Conservation (phyloP, 495 filamentous ascomycete genomes). For the Penicillium canescens region DNA sequence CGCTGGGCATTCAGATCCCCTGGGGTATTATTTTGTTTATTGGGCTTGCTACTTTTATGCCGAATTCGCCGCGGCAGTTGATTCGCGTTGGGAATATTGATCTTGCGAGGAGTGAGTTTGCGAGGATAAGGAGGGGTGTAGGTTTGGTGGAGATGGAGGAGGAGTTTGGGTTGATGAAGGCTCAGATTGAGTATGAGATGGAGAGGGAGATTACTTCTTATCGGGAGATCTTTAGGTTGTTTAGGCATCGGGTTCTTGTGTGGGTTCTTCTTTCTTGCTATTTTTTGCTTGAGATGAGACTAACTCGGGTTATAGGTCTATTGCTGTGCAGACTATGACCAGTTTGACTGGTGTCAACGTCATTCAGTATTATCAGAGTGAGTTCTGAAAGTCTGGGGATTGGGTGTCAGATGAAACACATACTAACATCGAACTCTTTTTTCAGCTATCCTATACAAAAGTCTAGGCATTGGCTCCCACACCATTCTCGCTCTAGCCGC, state of each 20-base stretch:
- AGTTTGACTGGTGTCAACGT: constrained; percentile 59
- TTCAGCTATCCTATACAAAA: constrained; percentile 54
- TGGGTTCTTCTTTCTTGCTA: constrained; percentile 17
- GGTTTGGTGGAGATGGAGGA: constrained; percentile 47
- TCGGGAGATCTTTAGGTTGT: constrained; percentile 53
- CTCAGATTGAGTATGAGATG: constrained; percentile 63
- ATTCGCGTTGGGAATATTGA: constrained; percentile 55
- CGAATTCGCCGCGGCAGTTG: constrained; percentile 56
- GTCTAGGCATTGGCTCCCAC: constrained; percentile 50
- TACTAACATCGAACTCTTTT: constrained; percentile 1
- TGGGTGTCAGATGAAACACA: neutral
- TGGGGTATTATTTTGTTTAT: constrained; percentile 60
- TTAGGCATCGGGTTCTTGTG: constrained; percentile 51
- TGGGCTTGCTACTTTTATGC: constrained; percentile 59
- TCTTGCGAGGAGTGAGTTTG: constrained; percentile 49
- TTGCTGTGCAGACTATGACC: constrained; percentile 61
- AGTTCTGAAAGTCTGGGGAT: neutral
- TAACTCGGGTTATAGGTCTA: constrained; percentile 34
- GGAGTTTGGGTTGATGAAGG: constrained; percentile 56
- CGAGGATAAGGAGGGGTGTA: constrained; percentile 49
- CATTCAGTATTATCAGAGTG: constrained; percentile 59
- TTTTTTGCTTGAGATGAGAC: neutral
- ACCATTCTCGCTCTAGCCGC: constrained; percentile 55
- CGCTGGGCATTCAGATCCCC: constrained; percentile 58
- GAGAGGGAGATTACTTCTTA: constrained; percentile 54